Conservation (phyloP, 305 asterid species). For the Fraxinus sp. region DNA sequence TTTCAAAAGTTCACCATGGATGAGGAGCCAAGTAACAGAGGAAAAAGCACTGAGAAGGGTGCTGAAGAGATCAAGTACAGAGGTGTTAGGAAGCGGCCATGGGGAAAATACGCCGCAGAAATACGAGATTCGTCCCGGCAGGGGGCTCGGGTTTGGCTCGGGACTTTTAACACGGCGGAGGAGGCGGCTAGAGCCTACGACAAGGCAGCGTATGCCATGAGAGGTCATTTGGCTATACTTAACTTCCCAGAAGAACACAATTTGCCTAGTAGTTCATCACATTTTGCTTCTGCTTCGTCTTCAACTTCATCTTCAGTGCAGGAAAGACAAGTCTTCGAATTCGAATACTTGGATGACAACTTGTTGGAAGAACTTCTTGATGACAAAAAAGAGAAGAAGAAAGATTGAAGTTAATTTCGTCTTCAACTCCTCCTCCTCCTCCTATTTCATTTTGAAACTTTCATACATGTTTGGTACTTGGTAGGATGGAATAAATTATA, state of each 20-base stretch:
- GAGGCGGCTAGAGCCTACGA: constrained; percentile 52
- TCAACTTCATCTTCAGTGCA: constrained; percentile 1
- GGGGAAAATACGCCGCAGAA: constrained; percentile 47
- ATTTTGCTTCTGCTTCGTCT: constrained; percentile 22
- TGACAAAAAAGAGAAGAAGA: constrained; percentile 21
- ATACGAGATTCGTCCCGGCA: constrained; percentile 32
- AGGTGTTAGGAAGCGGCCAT: constrained; percentile 44
- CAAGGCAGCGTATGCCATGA: constrained; percentile 38
- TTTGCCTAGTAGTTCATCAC: constrained; percentile 36
- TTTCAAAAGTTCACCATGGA: not conserved
- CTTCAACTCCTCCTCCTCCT: not conserved
- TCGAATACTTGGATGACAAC: constrained; percentile 36
- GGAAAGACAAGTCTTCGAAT: constrained; percentile 29
- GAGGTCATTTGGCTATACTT: constrained; percentile 43
- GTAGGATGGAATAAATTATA: not conserved
- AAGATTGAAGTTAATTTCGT: not conserved
- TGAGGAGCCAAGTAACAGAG: constrained; percentile 21
- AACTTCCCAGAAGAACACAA: constrained; percentile 44
- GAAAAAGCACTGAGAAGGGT: constrained; percentile 1
- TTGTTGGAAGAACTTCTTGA: constrained; percentile 43
- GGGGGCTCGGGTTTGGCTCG: constrained; percentile 46
- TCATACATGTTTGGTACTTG: not conserved
- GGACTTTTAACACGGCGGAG: constrained; percentile 36
- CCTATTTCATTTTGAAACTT: too few relatives aligned
- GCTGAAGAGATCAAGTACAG: constrained; percentile 35